Evolutionary conservation across 179 eudicot genomes (phyloP), one percentile per base, ranked within the genome.

Genomic region (Vitellaria paradoxa): DNA sequence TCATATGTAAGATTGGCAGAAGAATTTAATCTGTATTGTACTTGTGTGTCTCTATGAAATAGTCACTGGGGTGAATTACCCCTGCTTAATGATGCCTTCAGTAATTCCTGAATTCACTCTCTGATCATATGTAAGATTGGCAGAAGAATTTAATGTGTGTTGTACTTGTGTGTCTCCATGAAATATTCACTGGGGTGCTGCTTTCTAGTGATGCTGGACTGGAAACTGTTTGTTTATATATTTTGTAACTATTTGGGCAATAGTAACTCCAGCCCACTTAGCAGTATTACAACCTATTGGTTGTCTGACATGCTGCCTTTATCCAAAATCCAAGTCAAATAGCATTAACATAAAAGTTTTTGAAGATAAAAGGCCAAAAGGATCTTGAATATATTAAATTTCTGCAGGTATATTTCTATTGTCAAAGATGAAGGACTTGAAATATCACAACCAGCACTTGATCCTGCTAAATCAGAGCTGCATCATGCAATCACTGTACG

Each of bases 391-490:
- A 42, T 42, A 42, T 42, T 42, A 42, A 42, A 2, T 42, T 42
- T 60, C 5, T 10, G 18, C 64, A 13, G 24, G 18, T 17, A 60
- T 60, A 10, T 60, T 60, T 17, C 64, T 7, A 1, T 6, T 60
- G 64, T 17, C 18, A 60, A 17, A 60, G 18, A 60, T 60, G 64
- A 60, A 60, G 18, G 24, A 60, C 64, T 47, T 47, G 23, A 90
- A 72, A 90, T 92, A 81, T 92, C 97, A 71, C 97, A 90, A 82
- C 97, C 97, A 64, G 94, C 90, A 63, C 90, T 92, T 46, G 94
- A 85, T 76, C 81, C 83, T 30, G 79, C 80, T 69, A 90, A 77
- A 74, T 90, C 94, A 9, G 88, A 85, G 83, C 87, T 92, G 81
- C 97, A 92, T 82, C 94, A 92, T 80, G 90, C 80, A 83, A 89